Evolutionary conservation across 2,329 filamentous ascomycete species (phyloP), one percentile per base, ranked within the genome.

Genomic region (Xylariomycetidae sp.): DNA sequence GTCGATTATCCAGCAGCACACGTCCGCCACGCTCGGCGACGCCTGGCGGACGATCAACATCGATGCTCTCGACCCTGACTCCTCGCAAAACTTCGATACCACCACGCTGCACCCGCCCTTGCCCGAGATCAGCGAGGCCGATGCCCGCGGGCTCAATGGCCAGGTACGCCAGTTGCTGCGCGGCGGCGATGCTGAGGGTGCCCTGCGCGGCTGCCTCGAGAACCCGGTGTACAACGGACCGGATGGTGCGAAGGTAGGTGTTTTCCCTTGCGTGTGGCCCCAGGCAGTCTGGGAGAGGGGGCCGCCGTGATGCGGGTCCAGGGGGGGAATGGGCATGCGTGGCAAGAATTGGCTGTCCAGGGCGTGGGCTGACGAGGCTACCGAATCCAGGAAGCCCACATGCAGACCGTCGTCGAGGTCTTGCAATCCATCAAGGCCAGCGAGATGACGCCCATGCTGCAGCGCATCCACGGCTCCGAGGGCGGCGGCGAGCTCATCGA

Each of bases 351-450:
- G 6, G 6, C 10, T 29, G 29, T n/a, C n/a, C n/a, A n/a, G n/a
- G n/a, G n/a, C n/a, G n/a, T n/a, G n/a, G 14, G 38, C 46, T 52
- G 41, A 52, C 36, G 19, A 15, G 25, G 32, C 18, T 29, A 37
- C 28, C 33, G 24, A 37, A 39, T 42, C 43, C 61, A 94, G 82
- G 87, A 95, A 46, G 70, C 87, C 19, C 88, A 96, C 60, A 69
- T 95, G 44, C 79, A 85, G 47, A 90, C 85, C 14, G 84, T 98
- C 25, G 79, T 87, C 41, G 92, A 98, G 65, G 89, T 96, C 38
- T 70, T 98, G 46, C 89, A 95, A 63, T 92, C 87, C 14, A 96
- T 96, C 65, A 89, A 94, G 59, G 88, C 92, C 55, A 85, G 85
- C 50, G 92, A 98, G 50, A 96, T 96, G 85, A 87, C 81, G 44